Conservation (phyloP, 2,329 filamentous ascomycete genomes). For the Verticillium nubilum region DNA sequence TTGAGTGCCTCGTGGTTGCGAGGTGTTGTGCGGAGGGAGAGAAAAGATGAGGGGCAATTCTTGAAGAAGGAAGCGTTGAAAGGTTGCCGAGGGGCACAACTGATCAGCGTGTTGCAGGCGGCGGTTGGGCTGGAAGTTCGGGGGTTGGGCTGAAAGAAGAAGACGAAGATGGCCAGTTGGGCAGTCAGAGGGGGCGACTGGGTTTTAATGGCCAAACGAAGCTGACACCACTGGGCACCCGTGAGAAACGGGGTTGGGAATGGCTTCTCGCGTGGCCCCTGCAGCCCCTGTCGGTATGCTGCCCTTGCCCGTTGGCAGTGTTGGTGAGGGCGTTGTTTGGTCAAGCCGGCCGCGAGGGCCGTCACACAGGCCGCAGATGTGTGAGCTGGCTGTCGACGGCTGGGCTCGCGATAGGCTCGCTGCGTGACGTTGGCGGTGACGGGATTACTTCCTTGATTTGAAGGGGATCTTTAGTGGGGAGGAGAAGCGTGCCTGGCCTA, state of each 20-base stretch:
- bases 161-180: slow-evolving; percentile 27
- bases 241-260: neutral
- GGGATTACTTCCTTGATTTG: slow-evolving; percentile 34
- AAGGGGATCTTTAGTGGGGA: slow-evolving; percentile 29
- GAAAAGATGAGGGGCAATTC: slow-evolving; percentile 9
- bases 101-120: slow-evolving; percentile 13
- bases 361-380: slow-evolving; percentile 22
- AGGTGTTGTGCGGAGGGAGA: slow-evolving; percentile 8
- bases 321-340: neutral
- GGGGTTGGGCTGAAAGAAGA: slow-evolving; percentile 28
- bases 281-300: slow-evolving; percentile 2
- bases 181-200: slow-evolving; percentile 31
- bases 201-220: slow-evolving; percentile 26
- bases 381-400: slow-evolving; percentile 39
- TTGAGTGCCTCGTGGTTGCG: slow-evolving; percentile 7
- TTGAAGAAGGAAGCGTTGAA: slow-evolving; percentile 12
- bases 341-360: slow-evolving; percentile 2
- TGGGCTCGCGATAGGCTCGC: slow-evolving; percentile 33
- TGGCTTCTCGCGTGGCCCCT: slow-evolving; percentile 3
- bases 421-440: slow-evolving; percentile 23
- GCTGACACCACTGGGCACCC: neutral
- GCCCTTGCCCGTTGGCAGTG: slow-evolving; percentile 1
- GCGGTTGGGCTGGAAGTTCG: slow-evolving; percentile 17
- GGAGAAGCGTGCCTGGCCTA: slow-evolving; percentile 33
- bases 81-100: slow-evolving; percentile 12